These are phyloP conservation scores for Catharanthus roseus DNA, from an alignment of 257 asterid genomes.

Conservation along the genomic window DNA sequence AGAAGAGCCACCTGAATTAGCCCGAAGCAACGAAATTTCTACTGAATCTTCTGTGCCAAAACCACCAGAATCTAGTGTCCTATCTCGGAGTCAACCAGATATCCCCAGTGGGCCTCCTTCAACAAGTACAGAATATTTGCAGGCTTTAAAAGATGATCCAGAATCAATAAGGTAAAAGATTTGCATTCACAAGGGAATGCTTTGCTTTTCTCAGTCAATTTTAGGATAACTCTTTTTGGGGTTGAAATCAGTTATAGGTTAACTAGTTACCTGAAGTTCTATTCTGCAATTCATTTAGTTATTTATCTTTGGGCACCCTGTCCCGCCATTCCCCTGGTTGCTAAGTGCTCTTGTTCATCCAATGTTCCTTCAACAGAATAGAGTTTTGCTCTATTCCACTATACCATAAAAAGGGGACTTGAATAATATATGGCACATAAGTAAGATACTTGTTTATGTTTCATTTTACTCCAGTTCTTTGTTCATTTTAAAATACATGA, in stretches of 20 bases:
- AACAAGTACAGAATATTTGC: conserved; percentile 46
- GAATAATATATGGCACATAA: background rate
- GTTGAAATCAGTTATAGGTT: background rate
- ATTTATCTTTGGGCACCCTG: background rate
- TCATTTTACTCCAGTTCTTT: background rate
- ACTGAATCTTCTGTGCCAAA: conserved; percentile 27
- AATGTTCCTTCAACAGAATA: too few relatives aligned
- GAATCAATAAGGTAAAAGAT: conserved; percentile 76
- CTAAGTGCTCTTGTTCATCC: too few relatives aligned
- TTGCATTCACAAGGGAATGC: background rate
- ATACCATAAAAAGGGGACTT: background rate
- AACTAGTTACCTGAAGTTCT: background rate
- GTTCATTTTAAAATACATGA: background rate
- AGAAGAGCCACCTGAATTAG: conserved; percentile 46
- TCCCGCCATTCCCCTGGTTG: too few relatives aligned
- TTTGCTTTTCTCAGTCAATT: too few relatives aligned
- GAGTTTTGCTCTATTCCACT: too few relatives aligned
- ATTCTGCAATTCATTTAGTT: background rate
- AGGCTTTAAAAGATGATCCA: conserved; percentile 63
- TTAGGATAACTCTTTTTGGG: too few relatives aligned
- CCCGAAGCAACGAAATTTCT: conserved; percentile 32
- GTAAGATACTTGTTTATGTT: background rate
- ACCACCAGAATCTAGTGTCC: conserved; percentile 33
- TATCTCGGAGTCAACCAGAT: conserved; percentile 31
- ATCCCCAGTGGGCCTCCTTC: conserved; percentile 32